Evolutionary conservation across 192 early-diverging fungal species (phyloP), one percentile per base, ranked within the genome.

Genomic region (Anaeromyces robustus): DNA sequence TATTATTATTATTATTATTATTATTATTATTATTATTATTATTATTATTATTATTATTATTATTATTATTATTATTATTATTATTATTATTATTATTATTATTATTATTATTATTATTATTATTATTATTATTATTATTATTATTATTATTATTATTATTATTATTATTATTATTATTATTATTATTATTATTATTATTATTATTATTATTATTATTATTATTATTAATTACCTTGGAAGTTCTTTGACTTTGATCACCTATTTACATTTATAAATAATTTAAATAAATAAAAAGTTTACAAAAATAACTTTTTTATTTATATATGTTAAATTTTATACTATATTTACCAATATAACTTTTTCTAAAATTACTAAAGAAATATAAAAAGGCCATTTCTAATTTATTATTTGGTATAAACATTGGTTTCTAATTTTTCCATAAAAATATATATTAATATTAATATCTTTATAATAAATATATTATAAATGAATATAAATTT

Each of bases 311-410:
- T 14, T 52, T 22, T 14, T 14, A 12, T 41, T 37, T 78, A 22
- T 31, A 31, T 13, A 86, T 0, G 89, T 85, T 12, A 85, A 87
- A 77, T 87, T 13, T 87, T 77, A 88, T 85, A 29, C 87, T 82
- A 30, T 87, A 87, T 81, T 95, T 94, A 79, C 95, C 92, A 30
- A 96, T 89, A 82, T 96, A 96, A 28, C 90, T 90, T 78, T 93
- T 92, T 17, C 93, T 87, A 84, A 96, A 96, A 77, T 88, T 86
- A 12, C 87, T 87, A 83, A 94, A 94, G 79, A 96, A 90, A 82
- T 92, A 92, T n/a, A 95, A 79, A 80, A 96, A 90, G 16, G 95
- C 92, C 59, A 91, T 86, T 82, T 96, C 94, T 3, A 97, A 86
- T 68, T 90, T 88, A 79, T 92, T 89, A 82, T 52, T 52, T 52